Base-by-base conservation (phyloP, 352 stramenopile genomes). In the Pythium dissotocum region DNA sequence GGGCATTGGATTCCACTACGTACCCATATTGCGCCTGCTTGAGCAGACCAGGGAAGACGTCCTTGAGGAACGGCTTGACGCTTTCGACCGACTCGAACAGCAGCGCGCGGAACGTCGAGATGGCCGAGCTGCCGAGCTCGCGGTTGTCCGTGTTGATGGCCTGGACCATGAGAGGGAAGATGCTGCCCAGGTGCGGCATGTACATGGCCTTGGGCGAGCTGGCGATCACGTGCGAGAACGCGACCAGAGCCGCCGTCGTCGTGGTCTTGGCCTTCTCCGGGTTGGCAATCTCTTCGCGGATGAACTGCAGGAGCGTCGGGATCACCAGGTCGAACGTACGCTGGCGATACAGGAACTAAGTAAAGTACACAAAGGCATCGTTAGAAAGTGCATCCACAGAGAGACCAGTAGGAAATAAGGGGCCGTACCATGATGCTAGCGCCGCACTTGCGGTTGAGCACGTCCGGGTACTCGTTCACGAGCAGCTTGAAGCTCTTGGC, bases 141-240 rank as follows among this genome's bases (percentile, higher is more conserved):
- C 70, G 56, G 63, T 86, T 74, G 67, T 92, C 84, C 58, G 78
- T 83, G 69, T 90, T 94, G 69, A 95, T 85, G 35, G 86, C 88
- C 42, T 90, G 81, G 44, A 94, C 82, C 76, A 95, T 88, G 51
- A 94, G 78, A 44, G 88, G 88, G 67, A 94, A 91, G 61, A 95
- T 93, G 65, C 83, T 88, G 54, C 73, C 73, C 33, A 94, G 62
- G 36, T 93, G 85, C 26, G 86, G 83, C 67, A 90, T 58, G 58
- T 93, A 92, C 46, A 92, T 80, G 32, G 88, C 85, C 71, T 91
- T 89, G 2, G 86, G 88, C 26, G 88, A 93, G 70, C 90, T 86
- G 33, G 88, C 82, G 53, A 95, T 86, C 55, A 95, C 81, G 71
- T 93, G 83, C 7, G 85, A 84, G 52, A 94, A 83, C 26, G 85